Evolutionary conservation across 169 alveolate genomes (phyloP).

Genomic region (Plasmodium sp.): DNA sequence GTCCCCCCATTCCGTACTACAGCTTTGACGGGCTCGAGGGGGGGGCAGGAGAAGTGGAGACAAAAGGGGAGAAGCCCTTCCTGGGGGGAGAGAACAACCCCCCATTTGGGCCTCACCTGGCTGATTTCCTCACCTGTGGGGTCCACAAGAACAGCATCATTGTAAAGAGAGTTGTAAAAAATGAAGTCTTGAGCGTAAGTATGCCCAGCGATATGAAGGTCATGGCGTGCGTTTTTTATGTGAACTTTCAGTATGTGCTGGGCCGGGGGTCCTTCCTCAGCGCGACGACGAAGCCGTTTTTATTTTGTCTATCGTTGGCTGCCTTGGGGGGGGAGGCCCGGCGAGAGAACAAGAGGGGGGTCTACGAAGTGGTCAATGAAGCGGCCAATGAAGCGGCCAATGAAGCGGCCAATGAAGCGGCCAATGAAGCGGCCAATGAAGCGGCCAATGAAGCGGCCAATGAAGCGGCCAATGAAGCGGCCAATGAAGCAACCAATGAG

Average conservation of each 20-base stretch:
- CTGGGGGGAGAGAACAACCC: not conserved
- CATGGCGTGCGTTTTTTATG: conserved; percentile 51
- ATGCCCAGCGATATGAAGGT: conserved; percentile 64
- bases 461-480: not conserved
- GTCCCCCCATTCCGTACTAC: conserved; percentile 25
- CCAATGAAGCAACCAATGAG: too few species aligned
- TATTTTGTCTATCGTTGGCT: not conserved
- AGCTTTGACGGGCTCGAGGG: not conserved
- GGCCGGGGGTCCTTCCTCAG: not conserved
- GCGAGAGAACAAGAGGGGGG: not conserved
- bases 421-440: not conserved
- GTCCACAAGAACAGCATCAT: conserved; percentile 61
- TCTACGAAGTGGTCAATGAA: not conserved
- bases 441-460: too few species aligned
- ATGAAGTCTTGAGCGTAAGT: conserved; percentile 43
- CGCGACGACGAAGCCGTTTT: not conserved
- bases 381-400: too few species aligned
- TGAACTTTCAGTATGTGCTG: conserved; percentile 1
- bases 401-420: too few species aligned
- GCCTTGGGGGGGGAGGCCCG: not conserved
- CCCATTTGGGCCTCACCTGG: not conserved
- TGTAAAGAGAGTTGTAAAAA: conserved; percentile 40
- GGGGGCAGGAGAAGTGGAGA: not conserved
- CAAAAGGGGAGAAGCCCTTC: not conserved
- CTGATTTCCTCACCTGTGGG: conserved; percentile 48